Percentiles rank a stretch among this genome's conserved stretches.
phyloP scores from a whole-genome alignment of 2,329 filamentous ascomycete genomes.

The Corinectria fuckeliana region DNA sequence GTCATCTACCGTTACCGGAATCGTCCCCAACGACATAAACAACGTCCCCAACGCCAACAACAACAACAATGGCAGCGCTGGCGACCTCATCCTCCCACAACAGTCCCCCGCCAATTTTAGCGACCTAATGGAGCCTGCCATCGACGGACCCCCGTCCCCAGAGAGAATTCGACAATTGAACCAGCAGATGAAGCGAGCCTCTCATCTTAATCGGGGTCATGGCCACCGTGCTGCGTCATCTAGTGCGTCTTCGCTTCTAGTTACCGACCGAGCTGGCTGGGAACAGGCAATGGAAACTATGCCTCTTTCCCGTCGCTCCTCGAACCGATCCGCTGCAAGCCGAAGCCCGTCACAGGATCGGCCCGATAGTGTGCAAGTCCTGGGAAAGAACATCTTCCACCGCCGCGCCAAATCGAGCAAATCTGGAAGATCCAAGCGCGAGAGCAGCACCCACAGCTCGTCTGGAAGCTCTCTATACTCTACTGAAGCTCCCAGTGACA shows the following conservation, averaged over 20 bases:
- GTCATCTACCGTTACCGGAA: conserved; percentile 10
- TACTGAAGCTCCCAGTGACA: conserved; percentile 49
- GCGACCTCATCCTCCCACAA: conserved; percentile 24
- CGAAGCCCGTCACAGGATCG: conserved; percentile 60
- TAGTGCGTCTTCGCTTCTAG: conserved; percentile 59
- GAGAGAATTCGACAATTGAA: conserved; percentile 64
- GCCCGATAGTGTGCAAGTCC: conserved; percentile 64
- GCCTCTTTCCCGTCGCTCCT: conserved; percentile 62
- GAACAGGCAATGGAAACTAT: conserved; percentile 56
- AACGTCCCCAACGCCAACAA: conserved; percentile 10
- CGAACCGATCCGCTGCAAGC: conserved; percentile 60
- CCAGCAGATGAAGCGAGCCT: conserved; percentile 63
- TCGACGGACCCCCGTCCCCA: conserved; percentile 67
- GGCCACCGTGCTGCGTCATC: conserved; percentile 55
- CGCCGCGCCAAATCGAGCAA: conserved; percentile 56
- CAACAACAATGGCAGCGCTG: not conserved
- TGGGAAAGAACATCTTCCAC: conserved; percentile 66
- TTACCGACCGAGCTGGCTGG: conserved; percentile 54
- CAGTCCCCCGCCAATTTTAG: conserved; percentile 38
- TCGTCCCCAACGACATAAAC: conserved; percentile 14
- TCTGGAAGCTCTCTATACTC: conserved; percentile 57
- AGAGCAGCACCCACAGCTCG: conserved; percentile 56
- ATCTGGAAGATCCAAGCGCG: conserved; percentile 49
- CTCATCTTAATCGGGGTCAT: conserved; percentile 45
- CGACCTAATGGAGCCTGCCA: conserved; percentile 62